These are phyloP conservation scores for Tetrahymena borealis DNA, from an alignment of 73 alveolate species.

Conservation along the genomic window DNA sequence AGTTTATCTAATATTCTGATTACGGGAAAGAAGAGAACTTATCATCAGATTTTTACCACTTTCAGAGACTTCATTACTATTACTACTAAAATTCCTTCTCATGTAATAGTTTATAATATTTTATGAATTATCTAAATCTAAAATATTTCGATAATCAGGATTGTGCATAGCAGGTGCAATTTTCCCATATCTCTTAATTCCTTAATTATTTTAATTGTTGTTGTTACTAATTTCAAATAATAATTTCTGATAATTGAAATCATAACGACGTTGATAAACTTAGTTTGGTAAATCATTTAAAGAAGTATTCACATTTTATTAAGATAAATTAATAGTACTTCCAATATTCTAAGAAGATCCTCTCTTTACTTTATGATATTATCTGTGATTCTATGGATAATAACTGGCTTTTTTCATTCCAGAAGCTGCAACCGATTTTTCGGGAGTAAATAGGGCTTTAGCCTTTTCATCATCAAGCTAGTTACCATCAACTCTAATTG, in stretches of 20 bases:
- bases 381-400: too few species aligned
- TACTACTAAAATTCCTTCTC: background rate
- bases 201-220: background rate
- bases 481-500: too few species aligned
- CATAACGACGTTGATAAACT: too few species aligned
- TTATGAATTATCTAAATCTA: background rate
- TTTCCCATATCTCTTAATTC: background rate
- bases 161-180: background rate
- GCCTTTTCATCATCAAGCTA: too few species aligned
- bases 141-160: background rate
- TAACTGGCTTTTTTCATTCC: too few species aligned
- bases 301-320: background rate
- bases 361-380: too few species aligned
- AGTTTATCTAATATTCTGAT: background rate
- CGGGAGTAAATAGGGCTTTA: too few species aligned
- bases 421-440: too few species aligned
- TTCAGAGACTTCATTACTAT: background rate
- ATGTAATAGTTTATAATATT: background rate
- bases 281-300: too few species aligned
- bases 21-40: background rate
- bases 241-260: background rate
- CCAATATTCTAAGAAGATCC: too few species aligned
- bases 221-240: background rate
- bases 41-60: background rate
- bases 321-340: too few species aligned